These are phyloP conservation scores for Cerrena zonata DNA, from an alignment of 1,284 basidiomycete species.

Conservation along the genomic window DNA sequence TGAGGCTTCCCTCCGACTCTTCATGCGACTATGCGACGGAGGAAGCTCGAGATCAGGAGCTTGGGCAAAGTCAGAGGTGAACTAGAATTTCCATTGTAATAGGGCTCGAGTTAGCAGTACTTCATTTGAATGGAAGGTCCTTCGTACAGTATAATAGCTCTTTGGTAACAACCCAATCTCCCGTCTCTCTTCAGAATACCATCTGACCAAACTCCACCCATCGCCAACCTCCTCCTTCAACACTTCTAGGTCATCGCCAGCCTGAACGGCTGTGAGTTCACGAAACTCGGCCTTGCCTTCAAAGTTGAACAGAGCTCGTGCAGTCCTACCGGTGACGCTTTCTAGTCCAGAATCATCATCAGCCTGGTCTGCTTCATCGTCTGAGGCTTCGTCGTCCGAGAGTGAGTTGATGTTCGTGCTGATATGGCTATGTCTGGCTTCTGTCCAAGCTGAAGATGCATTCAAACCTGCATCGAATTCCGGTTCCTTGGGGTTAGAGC, in stretches of 20 bases:
- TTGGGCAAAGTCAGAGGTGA: slow-evolving; percentile 54
- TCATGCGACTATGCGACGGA: slow-evolving; percentile 18
- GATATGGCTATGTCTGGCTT: slow-evolving; percentile 25
- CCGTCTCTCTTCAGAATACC: slow-evolving; percentile 7
- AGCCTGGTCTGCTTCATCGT: slow-evolving; percentile 27
- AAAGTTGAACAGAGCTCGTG: slow-evolving; percentile 66
- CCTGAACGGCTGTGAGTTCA: slow-evolving; percentile 53
- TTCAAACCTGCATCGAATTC: slow-evolving; percentile 74
- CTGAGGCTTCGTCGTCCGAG: slow-evolving; percentile 34
- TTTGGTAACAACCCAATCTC: slow-evolving; percentile 66
- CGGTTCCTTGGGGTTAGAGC: slow-evolving; percentile 14
- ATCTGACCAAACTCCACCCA: slow-evolving; percentile 68
- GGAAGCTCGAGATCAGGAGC: slow-evolving; percentile 40
- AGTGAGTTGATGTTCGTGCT: slow-evolving; percentile 16
- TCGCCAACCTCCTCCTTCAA: slow-evolving; percentile 62
- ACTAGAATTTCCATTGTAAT: too few species aligned
- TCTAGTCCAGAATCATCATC: slow-evolving; percentile 32
- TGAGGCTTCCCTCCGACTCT: slow-evolving; percentile 36
- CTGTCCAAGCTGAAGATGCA: slow-evolving; percentile 69
- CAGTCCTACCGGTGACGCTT: slow-evolving; percentile 36
- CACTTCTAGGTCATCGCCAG: slow-evolving; percentile 62
- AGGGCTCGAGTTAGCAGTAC: too few species aligned
- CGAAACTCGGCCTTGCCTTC: slow-evolving; percentile 67
- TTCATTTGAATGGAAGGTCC: too few species aligned
- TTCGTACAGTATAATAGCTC: slow-evolving; percentile 65